These are phyloP conservation scores for Blastobotrys ciferrii DNA, from an alignment of 1,139 yeast genomes.

Conservation along the genomic window DNA sequence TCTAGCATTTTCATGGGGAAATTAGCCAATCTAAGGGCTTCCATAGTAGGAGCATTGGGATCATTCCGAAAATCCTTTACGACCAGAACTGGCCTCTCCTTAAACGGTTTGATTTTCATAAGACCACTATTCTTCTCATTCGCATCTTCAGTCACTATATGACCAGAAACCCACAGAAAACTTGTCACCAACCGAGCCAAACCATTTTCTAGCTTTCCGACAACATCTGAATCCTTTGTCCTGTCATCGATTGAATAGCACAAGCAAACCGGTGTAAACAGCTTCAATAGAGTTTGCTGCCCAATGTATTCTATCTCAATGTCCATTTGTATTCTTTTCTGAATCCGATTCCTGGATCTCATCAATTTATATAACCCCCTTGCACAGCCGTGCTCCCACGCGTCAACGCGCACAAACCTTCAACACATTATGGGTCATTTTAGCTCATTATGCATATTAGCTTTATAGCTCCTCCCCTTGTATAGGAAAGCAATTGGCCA, in stretches of 20 bases:
- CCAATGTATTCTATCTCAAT: slow-evolving; percentile 14
- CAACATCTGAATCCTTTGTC: neutral
- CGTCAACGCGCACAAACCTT: no score
- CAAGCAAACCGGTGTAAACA: slow-evolving; percentile 18
- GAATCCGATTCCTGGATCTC: no score
- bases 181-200: slow-evolving; percentile 14
- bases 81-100: slow-evolving; percentile 10
- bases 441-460: no score
- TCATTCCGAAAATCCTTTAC: slow-evolving; percentile 17
- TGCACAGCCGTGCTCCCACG: no score
- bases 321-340: neutral
- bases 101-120: slow-evolving; percentile 13
- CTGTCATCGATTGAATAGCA: slow-evolving; percentile 4
- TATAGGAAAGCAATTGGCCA: no score
- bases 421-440: no score
- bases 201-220: slow-evolving; percentile 13
- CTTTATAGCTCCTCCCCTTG: no score
- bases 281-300: slow-evolving; percentile 14
- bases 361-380: no score
- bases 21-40: slow-evolving; percentile 10
- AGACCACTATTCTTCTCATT: slow-evolving; percentile 11
- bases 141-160: slow-evolving; percentile 15
- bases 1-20: slow-evolving; percentile 22
- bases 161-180: slow-evolving; percentile 23
- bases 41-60: slow-evolving; percentile 14